A percentile compares a stretch with the other conserved stretches of the same genome.
Evolutionary conservation across 139 green algal species (phyloP).

Genomic region (Diplosphaera chodatii): DNA sequence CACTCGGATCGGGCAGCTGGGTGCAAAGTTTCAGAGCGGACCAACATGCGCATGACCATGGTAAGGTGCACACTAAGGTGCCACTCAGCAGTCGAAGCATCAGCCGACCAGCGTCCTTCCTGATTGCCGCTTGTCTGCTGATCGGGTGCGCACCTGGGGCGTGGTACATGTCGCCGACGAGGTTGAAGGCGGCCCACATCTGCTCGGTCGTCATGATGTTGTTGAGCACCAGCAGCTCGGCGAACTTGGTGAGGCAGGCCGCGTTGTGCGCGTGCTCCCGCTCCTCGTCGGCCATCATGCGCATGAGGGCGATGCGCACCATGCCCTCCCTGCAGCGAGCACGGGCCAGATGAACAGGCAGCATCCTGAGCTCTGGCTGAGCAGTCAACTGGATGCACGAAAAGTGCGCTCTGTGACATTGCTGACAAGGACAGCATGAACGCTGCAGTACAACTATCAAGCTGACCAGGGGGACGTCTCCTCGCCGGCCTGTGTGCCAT

Average conservation of each 20-base stretch:
- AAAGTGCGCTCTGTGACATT: no score
- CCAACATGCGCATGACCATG: background rate
- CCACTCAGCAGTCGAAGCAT: no score
- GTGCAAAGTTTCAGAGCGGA: background rate
- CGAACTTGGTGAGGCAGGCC: background rate
- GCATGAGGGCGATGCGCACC: background rate
- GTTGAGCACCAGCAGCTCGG: background rate
- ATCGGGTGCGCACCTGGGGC: background rate
- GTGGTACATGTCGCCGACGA: constrained; percentile 1
- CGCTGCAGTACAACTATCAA: no score
- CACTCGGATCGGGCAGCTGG: no score
- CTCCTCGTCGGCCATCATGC: constrained; percentile 1
- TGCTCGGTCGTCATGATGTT: background rate
- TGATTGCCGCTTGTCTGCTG: no score
- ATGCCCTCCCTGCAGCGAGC: no score
- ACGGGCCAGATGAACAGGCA: no score
- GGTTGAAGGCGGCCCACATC: background rate
- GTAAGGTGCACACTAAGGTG: no score
- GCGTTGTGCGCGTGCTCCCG: background rate
- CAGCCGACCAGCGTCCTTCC: no score
- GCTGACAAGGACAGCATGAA: no score
- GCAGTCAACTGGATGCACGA: no score
- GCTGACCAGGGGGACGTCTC: background rate
- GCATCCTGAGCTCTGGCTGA: no score
- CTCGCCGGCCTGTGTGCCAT: background rate